Evolutionary conservation across 2,329 filamentous ascomycete species (phyloP).

Genomic region (Xylaria sp.): DNA sequence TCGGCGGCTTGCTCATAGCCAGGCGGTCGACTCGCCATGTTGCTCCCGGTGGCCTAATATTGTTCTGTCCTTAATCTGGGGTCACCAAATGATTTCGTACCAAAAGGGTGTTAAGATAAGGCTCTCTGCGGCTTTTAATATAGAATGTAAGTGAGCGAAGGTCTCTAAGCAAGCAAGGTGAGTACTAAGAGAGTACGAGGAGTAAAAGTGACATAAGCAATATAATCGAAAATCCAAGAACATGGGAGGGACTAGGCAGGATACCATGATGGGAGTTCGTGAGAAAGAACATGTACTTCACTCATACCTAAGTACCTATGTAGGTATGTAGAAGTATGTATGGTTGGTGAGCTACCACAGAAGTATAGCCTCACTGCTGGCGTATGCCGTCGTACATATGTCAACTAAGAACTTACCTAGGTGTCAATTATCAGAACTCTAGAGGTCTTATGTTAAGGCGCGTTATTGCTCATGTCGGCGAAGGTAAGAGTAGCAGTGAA

Average conservation of each 20-base stretch:
- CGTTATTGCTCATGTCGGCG: slow-evolving; percentile 1
- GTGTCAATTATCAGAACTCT: background rate
- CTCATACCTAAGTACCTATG: too few relatives aligned
- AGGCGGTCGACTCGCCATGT: slow-evolving; percentile 38
- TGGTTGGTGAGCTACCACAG: background rate
- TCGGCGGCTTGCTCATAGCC: slow-evolving; percentile 37
- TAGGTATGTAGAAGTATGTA: too few relatives aligned
- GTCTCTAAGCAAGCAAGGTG: background rate
- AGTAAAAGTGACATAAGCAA: background rate
- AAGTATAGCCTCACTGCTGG: background rate
- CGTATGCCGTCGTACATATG: background rate
- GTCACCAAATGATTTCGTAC: background rate
- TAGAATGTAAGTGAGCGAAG: background rate
- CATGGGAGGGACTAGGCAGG: background rate
- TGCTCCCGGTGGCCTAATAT: slow-evolving; percentile 6
- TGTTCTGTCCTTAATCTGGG: background rate
- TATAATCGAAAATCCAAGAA: background rate
- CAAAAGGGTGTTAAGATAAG: background rate
- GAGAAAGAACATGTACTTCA: background rate
- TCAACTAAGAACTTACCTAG: slow-evolving; percentile 17
- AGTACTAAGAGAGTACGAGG: background rate
- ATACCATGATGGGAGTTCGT: background rate
- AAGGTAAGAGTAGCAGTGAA: slow-evolving; percentile 7
- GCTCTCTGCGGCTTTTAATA: background rate
- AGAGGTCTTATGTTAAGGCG: background rate